phyloP scores from a whole-genome alignment of 73 alveolate species.

The Effrenium voratum region DNA sequence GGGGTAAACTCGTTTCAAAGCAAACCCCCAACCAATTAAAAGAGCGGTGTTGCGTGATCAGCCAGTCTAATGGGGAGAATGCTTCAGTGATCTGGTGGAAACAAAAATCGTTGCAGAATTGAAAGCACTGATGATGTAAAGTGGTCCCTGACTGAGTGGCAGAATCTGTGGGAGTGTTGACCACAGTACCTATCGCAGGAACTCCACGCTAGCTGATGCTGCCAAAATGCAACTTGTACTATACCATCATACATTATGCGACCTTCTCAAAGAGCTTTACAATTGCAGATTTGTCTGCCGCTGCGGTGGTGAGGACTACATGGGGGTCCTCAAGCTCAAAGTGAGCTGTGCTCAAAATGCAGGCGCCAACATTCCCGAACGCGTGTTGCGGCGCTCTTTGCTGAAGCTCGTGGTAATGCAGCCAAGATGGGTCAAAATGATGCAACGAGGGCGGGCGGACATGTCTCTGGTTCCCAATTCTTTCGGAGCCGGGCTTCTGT shows the following conservation, averaged over 20 bases:
- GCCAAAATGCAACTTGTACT: neutral
- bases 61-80: neutral
- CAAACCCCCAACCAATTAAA: too few species aligned
- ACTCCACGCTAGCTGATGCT: neutral
- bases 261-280: neutral
- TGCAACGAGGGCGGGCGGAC: too few species aligned
- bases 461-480: too few species aligned
- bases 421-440: too few species aligned
- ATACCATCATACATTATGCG: neutral
- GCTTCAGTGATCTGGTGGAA: neutral
- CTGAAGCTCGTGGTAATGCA: too few species aligned
- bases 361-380: too few species aligned
- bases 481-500: too few species aligned
- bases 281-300: neutral
- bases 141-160: neutral
- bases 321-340: neutral
- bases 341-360: too few species aligned
- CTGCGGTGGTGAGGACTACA: neutral
- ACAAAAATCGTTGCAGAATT: neutral
- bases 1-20: too few species aligned
- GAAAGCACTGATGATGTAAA: neutral
- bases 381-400: too few species aligned
- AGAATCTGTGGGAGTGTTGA: neutral
- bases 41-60: too few species aligned
- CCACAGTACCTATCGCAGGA: neutral